These are phyloP conservation scores for Kodamaea restingae DNA, from an alignment of 805 yeast species.

Conservation along the genomic window DNA sequence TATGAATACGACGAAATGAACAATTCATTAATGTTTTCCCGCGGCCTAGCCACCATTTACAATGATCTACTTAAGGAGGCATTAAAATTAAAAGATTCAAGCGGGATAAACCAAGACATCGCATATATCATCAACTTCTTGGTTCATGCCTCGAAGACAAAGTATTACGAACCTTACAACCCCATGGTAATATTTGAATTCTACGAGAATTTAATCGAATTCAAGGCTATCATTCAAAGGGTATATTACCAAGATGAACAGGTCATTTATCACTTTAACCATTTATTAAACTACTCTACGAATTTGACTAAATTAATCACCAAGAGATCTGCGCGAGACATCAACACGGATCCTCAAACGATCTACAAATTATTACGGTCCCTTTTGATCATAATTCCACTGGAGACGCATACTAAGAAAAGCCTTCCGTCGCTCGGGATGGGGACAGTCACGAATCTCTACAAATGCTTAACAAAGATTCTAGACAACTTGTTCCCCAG, in stretches of 20 bases:
- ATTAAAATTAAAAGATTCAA: not conserved
- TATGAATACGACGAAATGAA: constrained; percentile 18
- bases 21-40: constrained; percentile 18
- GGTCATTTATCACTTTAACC: constrained; percentile 12
- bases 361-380: constrained; percentile 18
- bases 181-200: constrained; percentile 20
- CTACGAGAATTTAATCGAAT: constrained; percentile 11
- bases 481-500: constrained; percentile 22
- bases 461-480: constrained; percentile 12
- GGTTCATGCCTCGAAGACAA: constrained; percentile 7
- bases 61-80: constrained; percentile 11
- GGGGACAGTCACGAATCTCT: constrained; percentile 13
- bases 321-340: not conserved
- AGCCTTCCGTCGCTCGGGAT: constrained; percentile 11
- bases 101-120: constrained; percentile 1
- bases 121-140: constrained; percentile 5
- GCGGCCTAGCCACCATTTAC: constrained; percentile 20
- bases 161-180: constrained; percentile 14
- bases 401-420: constrained; percentile 15
- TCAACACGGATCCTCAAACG: constrained; percentile 8
- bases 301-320: constrained; percentile 1
- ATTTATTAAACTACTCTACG: constrained; percentile 9
- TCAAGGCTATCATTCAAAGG: not conserved
- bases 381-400: constrained; percentile 21
- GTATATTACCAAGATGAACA: not conserved